Percentiles rank a stretch among this genome's conserved stretches.
phyloP scores from a whole-genome alignment of 2,329 filamentous ascomycete species.

The Ophiostoma pallidulum region DNA sequence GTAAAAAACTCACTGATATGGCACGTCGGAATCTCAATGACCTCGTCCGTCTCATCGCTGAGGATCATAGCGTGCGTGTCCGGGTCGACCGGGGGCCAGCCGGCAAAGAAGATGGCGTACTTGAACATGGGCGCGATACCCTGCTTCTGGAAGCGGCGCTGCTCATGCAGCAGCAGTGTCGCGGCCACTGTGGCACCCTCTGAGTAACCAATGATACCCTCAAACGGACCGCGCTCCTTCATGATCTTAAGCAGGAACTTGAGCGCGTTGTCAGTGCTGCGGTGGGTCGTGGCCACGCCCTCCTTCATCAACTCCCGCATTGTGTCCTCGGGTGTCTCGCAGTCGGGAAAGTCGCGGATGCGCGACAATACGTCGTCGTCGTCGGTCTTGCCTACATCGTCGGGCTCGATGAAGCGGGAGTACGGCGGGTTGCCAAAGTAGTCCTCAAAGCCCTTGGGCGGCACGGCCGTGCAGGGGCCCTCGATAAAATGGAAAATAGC shows the following conservation, averaged over 20 bases:
- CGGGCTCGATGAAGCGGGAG: constrained; percentile 45
- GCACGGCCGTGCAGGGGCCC: constrained; percentile 38
- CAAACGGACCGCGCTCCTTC: constrained; percentile 35
- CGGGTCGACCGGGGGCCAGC: constrained; percentile 43
- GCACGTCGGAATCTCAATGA: constrained; percentile 43
- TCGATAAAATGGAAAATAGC: constrained; percentile 44
- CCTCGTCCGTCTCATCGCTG: constrained; percentile 37
- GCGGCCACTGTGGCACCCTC: constrained; percentile 49
- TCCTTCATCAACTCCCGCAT: constrained; percentile 39
- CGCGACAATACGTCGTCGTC: constrained; percentile 39
- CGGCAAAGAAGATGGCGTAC: constrained; percentile 42
- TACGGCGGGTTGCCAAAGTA: constrained; percentile 48
- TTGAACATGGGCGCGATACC: constrained; percentile 32
- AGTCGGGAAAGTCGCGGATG: constrained; percentile 45
- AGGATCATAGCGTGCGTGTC: constrained; percentile 35
- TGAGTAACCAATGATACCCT: constrained; percentile 51
- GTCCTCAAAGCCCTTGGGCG: constrained; percentile 44
- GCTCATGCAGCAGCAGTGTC: constrained; percentile 42
- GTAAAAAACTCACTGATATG: constrained; percentile 35
- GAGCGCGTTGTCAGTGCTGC: constrained; percentile 32
- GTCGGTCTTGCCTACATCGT: constrained; percentile 33
- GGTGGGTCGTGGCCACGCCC: constrained; percentile 23
- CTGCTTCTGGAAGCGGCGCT: constrained; percentile 27
- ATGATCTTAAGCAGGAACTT: constrained; percentile 36
- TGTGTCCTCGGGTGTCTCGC: constrained; percentile 44